A percentile compares a stretch with the other conserved stretches of the same genome.
Evolutionary conservation across 169 alveolate species (phyloP).

Genomic region (Prorocentrum cordatum): DNA sequence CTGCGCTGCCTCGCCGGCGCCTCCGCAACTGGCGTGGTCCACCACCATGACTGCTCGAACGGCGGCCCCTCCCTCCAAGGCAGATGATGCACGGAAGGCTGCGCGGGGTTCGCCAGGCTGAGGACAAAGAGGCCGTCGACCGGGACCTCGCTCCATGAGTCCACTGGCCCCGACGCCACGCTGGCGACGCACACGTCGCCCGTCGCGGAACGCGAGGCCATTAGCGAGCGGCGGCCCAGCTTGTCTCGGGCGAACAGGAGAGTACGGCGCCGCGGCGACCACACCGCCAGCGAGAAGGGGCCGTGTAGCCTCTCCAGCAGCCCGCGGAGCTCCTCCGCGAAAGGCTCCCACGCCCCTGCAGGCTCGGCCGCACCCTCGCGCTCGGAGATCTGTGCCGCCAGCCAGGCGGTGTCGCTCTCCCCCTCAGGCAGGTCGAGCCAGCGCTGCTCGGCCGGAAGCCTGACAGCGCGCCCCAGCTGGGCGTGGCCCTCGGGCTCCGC

Average conservation of each 20-base stretch:
- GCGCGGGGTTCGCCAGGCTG: neutral
- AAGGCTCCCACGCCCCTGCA: no score
- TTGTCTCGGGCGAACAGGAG: slow-evolving; percentile 31
- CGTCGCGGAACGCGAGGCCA: neutral
- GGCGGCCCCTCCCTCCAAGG: neutral
- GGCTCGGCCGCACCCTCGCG: slow-evolving; percentile 2
- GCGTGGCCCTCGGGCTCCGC: neutral
- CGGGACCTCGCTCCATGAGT: slow-evolving; percentile 1
- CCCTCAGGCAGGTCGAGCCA: neutral
- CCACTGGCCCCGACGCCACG: neutral
- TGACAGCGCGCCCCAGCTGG: neutral
- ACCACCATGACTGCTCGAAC: neutral
- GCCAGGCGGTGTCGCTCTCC: slow-evolving; percentile 26
- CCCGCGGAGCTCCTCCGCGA: slow-evolving; percentile 6
- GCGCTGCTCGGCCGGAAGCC: no score
- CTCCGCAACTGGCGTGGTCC: neutral
- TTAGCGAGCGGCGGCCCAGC: slow-evolving; percentile 36
- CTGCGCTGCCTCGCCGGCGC: neutral
- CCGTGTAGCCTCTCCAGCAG: slow-evolving; percentile 26
- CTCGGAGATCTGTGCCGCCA: neutral
- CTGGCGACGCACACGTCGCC: slow-evolving; percentile 8
- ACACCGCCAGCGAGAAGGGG: slow-evolving; percentile 14
- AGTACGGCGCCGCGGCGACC: slow-evolving; percentile 15
- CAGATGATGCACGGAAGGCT: neutral
- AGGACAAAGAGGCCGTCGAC: slow-evolving; percentile 22